phyloP scores from a whole-genome alignment of 371 early-diverging fungal genomes.

The Gilbertella persicaria region DNA sequence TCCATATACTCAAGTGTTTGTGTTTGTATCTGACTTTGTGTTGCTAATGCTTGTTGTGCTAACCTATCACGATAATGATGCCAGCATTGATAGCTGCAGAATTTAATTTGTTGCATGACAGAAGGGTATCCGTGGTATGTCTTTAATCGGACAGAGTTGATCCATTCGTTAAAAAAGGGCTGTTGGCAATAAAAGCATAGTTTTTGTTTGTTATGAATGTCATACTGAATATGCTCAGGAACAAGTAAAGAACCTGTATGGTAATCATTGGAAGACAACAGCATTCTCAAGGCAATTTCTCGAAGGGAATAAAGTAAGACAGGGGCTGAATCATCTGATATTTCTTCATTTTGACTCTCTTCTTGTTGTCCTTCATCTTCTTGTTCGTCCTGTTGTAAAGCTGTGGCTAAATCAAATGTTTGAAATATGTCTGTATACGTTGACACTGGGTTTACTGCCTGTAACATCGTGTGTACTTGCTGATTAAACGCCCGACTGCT shows the following conservation, averaged over 20 bases:
- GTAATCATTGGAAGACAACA: conserved; percentile 9
- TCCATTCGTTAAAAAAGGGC: conserved; percentile 62
- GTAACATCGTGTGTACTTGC: background rate
- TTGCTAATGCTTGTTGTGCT: conserved; percentile 1
- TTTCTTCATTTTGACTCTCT: background rate
- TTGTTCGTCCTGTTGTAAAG: too few species aligned
- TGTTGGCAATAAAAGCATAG: conserved; percentile 47
- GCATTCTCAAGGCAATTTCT: conserved; percentile 33
- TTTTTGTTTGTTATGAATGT: conserved; percentile 25
- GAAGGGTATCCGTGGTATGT: conserved; percentile 52
- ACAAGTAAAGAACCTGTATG: conserved; percentile 1
- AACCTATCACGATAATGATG: conserved; percentile 5
- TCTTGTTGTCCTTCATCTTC: too few species aligned
- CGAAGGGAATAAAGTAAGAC: conserved; percentile 32
- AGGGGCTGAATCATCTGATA: background rate
- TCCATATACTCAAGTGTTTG: conserved; percentile 7
- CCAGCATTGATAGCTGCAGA: conserved; percentile 55
- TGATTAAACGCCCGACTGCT: background rate
- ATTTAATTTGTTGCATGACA: conserved; percentile 50
- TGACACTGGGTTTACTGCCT: background rate
- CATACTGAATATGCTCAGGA: conserved; percentile 41
- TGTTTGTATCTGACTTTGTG: conserved; percentile 6
- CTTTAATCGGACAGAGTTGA: conserved; percentile 55
- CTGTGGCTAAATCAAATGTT: too few species aligned
- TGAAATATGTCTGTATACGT: too few species aligned